Evolutionary conservation across 768 basidiomycete genomes (phyloP).

Genomic region (Calocera cornea): DNA sequence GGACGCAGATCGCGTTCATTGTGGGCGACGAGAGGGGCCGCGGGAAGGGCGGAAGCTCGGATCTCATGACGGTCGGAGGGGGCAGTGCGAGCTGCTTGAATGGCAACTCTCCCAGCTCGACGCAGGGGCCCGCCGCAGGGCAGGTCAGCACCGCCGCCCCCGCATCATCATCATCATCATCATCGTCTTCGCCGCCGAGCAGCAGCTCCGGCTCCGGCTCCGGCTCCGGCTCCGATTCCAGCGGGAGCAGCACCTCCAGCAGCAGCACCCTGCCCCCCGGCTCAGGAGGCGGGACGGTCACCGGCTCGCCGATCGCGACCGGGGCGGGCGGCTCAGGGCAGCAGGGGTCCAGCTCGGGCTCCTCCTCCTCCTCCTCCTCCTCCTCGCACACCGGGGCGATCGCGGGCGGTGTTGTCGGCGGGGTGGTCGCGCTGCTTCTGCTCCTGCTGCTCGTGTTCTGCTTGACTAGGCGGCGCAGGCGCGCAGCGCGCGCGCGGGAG

Average conservation of each 20-base stretch:
- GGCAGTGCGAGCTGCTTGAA: constrained; percentile 43
- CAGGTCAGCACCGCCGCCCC: constrained; percentile 18
- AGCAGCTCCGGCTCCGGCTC: too few relatives aligned
- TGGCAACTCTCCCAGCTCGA: constrained; percentile 55
- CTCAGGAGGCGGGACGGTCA: background rate
- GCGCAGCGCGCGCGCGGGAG: background rate
- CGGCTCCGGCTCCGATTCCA: too few relatives aligned
- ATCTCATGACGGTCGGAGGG: constrained; percentile 16
- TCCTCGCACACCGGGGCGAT: background rate
- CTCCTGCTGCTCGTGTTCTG: background rate
- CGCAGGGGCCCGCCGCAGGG: constrained; percentile 61
- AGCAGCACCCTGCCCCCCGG: background rate
- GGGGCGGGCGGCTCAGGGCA: background rate
- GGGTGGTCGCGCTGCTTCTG: background rate
- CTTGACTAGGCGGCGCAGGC: background rate
- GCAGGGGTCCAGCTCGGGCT: background rate
- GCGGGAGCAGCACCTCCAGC: too few relatives aligned
- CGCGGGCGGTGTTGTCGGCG: background rate
- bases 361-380: background rate
- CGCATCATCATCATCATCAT: background rate
- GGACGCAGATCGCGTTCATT: constrained; percentile 52
- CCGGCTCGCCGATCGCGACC: background rate
- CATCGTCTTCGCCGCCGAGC: background rate
- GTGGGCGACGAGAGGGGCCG: constrained; percentile 54
- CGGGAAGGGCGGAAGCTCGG: constrained; percentile 47